phyloP scores from a whole-genome alignment of 768 basidiomycete genomes.

The Dictyophora rubrovolvata region DNA sequence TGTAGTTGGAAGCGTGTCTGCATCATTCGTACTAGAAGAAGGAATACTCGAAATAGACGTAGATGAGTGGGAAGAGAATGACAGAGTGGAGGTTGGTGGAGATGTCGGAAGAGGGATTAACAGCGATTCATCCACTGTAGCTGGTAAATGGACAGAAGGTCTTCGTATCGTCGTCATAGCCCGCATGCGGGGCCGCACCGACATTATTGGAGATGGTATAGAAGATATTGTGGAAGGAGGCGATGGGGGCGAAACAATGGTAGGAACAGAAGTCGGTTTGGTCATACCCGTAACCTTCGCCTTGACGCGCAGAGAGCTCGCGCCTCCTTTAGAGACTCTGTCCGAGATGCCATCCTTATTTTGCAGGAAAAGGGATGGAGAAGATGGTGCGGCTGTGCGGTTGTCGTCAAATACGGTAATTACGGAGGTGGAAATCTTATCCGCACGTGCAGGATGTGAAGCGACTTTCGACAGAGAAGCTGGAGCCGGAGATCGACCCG shows the following conservation, averaged over 20 bases:
- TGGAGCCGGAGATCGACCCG: neutral
- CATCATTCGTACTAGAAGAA: conserved; percentile 27
- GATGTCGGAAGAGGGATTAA: conserved; percentile 36
- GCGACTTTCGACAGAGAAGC: neutral
- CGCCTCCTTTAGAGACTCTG: neutral
- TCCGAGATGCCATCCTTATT: neutral
- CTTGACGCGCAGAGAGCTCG: conserved; percentile 33
- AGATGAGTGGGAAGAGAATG: conserved; percentile 71
- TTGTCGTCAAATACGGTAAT: neutral
- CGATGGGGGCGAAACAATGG: conserved; percentile 20
- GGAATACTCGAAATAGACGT: conserved; percentile 44
- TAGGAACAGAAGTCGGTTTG: conserved; percentile 31
- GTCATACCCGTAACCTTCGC: conserved; percentile 49
- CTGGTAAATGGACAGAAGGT: conserved; percentile 41
- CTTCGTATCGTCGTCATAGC: conserved; percentile 31
- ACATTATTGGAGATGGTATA: conserved; percentile 10
- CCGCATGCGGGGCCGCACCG: conserved; percentile 10
- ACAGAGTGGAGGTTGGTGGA: conserved; percentile 60
- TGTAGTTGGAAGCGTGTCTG: conserved; percentile 12
- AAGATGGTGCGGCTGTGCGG: neutral
- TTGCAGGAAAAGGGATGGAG: neutral
- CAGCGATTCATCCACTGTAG: neutral
- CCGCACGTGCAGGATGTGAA: neutral
- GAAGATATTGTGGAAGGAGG: conserved; percentile 19
- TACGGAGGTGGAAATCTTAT: neutral